Evolutionary conservation across 225 moss, liverwort and hornwort genomes (phyloP), one percentile per base, ranked within the genome.

Genomic region (Lunularia cruciata): DNA sequence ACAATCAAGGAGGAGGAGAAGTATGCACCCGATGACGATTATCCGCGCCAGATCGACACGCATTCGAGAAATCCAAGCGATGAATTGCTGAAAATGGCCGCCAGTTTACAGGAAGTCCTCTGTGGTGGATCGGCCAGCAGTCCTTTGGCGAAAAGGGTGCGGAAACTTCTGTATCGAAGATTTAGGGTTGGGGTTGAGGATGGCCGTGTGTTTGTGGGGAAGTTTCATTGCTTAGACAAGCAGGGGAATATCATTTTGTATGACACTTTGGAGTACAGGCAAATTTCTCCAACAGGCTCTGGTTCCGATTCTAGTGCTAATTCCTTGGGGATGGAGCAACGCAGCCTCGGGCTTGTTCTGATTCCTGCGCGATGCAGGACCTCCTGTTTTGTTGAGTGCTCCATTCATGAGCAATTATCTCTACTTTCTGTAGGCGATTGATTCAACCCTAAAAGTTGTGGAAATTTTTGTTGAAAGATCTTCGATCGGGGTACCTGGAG

Each of bases 221-320:
- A 82, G 67, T 92, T 92, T 42, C 89, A 92, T 60, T 92, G 92
- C 46, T 61, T 92, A 48, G 92, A 88, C 68, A 92, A 89, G 82
- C 92, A 89, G 79, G 92, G 92, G 18, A 92, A 92, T 62, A 80
- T 92, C 26, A 92, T 92, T 60, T 63, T 92, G 63, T 86, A 83
- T 26, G 87, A 89, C 34, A 92, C 92, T 2, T 27, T 75, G 56
- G 89, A 92, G 79, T 85, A 77, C 11, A 84, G 83, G 39, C 75
- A 77, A 36, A 74, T 76, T 34, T 49, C 78, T 66, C 8, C 46
- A 19, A 28, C 53, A 19, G 36, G 12, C 20, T 47, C 76, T 0
- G 11, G 49, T 5, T 60, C 57, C 5, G 31, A 19, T 26, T 36
- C 22, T 11, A 37, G 40, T 30, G 37, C 48, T n/a, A 62, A 20